Evolutionary conservation across 179 eudicot species (phyloP), one percentile per base, ranked within the genome.

Genomic region (Camellia oleifera): DNA sequence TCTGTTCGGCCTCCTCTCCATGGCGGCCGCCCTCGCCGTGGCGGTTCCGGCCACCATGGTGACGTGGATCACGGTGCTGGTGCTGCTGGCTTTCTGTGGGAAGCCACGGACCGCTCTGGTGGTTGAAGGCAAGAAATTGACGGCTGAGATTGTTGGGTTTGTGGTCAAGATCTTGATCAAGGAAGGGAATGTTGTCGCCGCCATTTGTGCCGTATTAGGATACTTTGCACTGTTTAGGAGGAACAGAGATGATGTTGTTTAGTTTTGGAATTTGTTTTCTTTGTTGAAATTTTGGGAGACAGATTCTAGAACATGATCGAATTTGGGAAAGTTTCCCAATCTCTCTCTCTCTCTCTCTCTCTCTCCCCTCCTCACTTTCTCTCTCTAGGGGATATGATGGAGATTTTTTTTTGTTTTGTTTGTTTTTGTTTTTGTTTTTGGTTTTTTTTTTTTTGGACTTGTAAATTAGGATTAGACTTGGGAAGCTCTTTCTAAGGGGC

Each of bases 171-270:
- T 79, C 53, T 85, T 95, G 92, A 87, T 95, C 66, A 95, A 84
- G 79, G 98, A 95, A 79, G 98, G 98, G 72, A 95, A 95, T 88
- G 80, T 88, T 68, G 98, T 95, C 23, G 98, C 98, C 52, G 96
- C 91, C 32, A 80, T 95, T 85, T 95, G 97, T 78, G 97, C 97
- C 48, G 90, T 95, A 62, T 80, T 95, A 80, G 98, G 94, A 0
- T 95, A 91, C 58, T 91, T 94, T 87, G 82, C 90, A 50, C 87
- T 95, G 32, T 82, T 95, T 77, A 82, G 93, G 81, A 87, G 83
- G 65, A 68, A 72, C 15, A 78, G 77, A 14, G 82, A 87, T 58
- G 84, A 83, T 3, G 78, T 5, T 63, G 87, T 32, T 32, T 32
- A 32, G 40, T 32, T 32, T 32, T 32, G 40, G 40, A 32, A 32